phyloP scores from a whole-genome alignment of 139 green algal species.

The Gonium pectorale region DNA sequence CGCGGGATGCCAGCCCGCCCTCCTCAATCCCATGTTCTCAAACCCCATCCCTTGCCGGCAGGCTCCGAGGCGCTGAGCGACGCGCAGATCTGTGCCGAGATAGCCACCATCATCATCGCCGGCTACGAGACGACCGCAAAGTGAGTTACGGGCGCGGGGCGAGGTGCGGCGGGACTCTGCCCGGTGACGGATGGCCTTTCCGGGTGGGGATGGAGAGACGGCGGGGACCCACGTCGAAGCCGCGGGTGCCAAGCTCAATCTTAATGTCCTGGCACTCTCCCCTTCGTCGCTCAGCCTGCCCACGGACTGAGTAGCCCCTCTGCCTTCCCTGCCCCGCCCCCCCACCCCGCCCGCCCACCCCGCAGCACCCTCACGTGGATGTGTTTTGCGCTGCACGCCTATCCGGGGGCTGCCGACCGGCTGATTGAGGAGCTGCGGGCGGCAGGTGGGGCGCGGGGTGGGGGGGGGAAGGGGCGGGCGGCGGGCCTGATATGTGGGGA shows the following conservation, averaged over 20 bases:
- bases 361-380: conserved; percentile 27
- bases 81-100: conserved; percentile 18
- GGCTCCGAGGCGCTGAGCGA: conserved; percentile 13
- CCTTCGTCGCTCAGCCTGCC: neutral
- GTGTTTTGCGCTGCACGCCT: conserved; percentile 1
- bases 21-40: no score
- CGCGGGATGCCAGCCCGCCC: no score
- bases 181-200: no score
- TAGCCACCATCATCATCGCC: neutral
- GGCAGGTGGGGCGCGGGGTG: neutral
- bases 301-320: neutral
- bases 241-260: no score
- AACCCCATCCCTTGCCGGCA: neutral
- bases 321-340: neutral
- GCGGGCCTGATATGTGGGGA: neutral
- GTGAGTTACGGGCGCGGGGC: neutral
- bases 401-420: neutral
- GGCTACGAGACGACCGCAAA: conserved; percentile 27
- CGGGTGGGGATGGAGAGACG: no score
- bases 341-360: neutral
- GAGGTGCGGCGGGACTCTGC: no score
- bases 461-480: neutral
- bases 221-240: no score
- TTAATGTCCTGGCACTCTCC: no score
- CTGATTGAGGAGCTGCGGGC: conserved; percentile 1